Evolutionary conservation across 768 basidiomycete species (phyloP).

Genomic region (Cyathus striatus): DNA sequence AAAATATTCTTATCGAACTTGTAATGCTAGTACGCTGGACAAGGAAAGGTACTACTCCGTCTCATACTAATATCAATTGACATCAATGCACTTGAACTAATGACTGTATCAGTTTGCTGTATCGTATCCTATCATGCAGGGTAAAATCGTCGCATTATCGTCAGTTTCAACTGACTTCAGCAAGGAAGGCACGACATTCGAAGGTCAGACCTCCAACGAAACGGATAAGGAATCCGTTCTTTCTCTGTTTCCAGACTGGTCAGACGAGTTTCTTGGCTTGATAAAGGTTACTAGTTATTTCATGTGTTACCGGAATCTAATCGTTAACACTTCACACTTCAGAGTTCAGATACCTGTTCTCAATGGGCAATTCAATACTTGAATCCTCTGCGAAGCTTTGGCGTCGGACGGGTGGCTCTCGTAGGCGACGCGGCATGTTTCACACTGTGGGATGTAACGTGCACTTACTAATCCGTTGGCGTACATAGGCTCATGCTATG

Average conservation of each 20-base stretch:
- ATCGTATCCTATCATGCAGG: neutral
- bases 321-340: neutral
- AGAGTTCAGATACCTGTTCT: neutral
- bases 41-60: neutral
- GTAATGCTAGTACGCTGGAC: neutral
- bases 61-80: too few species aligned
- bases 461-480: neutral
- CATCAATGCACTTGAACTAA: neutral
- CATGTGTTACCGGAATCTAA: neutral
- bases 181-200: neutral
- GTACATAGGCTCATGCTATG: slow-evolving; percentile 1
- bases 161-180: neutral
- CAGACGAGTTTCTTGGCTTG: neutral
- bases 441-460: neutral
- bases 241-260: neutral
- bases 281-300: neutral
- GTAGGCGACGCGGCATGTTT: slow-evolving; percentile 17
- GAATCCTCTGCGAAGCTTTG: neutral
- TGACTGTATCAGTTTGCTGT: neutral
- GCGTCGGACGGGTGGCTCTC: slow-evolving; percentile 8
- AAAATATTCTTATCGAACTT: neutral
- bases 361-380: neutral
- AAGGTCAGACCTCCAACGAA: neutral
- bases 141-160: neutral
- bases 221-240: neutral